phyloP scores from a whole-genome alignment of 2,329 filamentous ascomycete species.

The Gnomoniopsis sp. region DNA sequence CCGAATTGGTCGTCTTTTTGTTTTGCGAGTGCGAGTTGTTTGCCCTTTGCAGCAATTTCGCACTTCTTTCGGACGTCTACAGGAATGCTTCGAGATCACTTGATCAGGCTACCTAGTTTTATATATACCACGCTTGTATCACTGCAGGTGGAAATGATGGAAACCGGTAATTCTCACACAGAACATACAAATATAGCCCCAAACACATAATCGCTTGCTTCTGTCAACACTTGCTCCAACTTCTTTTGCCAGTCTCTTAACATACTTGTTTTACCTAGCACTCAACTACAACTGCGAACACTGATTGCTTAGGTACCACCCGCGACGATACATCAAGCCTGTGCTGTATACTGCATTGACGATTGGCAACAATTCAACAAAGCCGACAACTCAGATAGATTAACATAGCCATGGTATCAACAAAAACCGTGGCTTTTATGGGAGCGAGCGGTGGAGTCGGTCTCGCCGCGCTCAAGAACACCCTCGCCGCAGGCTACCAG shows the following conservation, averaged over 20 bases:
- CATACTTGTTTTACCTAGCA: too few species aligned
- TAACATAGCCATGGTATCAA: constrained; percentile 6
- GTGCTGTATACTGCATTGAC: background rate
- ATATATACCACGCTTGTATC: background rate
- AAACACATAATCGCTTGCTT: too few species aligned
- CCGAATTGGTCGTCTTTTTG: too few species aligned
- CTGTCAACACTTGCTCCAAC: too few species aligned
- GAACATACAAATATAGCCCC: too few species aligned
- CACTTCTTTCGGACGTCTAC: background rate
- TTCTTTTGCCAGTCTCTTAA: too few species aligned
- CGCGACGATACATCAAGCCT: background rate
- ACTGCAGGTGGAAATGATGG: background rate
- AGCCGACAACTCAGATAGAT: background rate
- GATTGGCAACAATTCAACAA: background rate
- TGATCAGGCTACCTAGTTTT: background rate
- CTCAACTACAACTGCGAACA: too few species aligned
- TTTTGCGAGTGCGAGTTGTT: too few species aligned
- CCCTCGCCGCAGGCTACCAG: constrained; percentile 41
- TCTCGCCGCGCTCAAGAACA: constrained; percentile 41
- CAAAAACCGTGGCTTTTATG: constrained; percentile 47
- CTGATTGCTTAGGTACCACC: background rate
- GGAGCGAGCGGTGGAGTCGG: constrained; percentile 50
- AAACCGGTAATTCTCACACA: too few species aligned
- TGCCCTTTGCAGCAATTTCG: background rate
- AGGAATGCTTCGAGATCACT: background rate